Evolutionary conservation across 2,329 filamentous ascomycete genomes (phyloP).

Genomic region (Pleomassaria siparia): DNA sequence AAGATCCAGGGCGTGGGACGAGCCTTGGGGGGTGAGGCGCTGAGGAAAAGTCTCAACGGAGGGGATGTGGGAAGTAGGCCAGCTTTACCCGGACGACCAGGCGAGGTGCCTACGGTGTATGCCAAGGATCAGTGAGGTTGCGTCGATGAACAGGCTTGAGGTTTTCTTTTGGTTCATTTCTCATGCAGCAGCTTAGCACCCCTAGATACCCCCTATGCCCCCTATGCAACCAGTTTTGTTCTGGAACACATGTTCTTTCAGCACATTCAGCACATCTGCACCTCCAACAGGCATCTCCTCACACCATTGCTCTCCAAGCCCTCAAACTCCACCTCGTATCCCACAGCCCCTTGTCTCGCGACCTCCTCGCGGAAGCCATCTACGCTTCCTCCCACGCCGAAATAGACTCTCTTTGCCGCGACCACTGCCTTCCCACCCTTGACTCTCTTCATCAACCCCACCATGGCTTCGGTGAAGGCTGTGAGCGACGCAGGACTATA

Average conservation of each 20-base stretch:
- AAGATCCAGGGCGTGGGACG: conserved; percentile 61
- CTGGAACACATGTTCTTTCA: too few species aligned
- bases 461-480: conserved; percentile 68
- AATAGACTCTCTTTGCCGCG: conserved; percentile 78
- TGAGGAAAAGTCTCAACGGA: conserved; percentile 21
- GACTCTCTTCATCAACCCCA: conserved; percentile 57
- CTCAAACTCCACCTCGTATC: conserved; percentile 52
- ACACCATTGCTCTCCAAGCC: conserved; percentile 46
- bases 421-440: conserved; percentile 64
- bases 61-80: conserved; percentile 11
- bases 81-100: conserved; percentile 11
- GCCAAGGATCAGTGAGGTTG: conserved; percentile 1
- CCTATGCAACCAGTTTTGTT: too few species aligned
- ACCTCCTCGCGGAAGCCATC: conserved; percentile 65
- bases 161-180: background rate
- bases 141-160: background rate
- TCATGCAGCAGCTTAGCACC: background rate
- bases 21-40: conserved; percentile 59
- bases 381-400: conserved; percentile 80
- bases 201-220: background rate
- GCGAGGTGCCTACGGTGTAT: conserved; percentile 14
- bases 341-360: conserved; percentile 46
- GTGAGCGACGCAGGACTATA: conserved; percentile 73
- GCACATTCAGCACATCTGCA: conserved; percentile 39
- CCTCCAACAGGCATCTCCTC: conserved; percentile 50